phyloP scores from a whole-genome alignment of 129 eudicot species.

The Helianthus annuus region DNA sequence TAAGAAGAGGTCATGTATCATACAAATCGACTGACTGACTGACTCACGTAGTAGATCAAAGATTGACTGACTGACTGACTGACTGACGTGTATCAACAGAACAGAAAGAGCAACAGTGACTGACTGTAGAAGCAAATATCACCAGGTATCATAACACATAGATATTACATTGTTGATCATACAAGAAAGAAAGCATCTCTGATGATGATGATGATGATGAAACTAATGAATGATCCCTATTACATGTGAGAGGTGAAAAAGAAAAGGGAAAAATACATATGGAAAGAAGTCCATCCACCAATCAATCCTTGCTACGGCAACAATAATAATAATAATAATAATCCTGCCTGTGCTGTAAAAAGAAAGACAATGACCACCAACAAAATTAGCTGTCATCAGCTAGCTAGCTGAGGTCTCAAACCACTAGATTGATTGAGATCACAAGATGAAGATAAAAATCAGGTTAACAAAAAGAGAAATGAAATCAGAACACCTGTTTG shows the following conservation, averaged over 20 bases:
- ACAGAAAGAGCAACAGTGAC: constrained; percentile 18
- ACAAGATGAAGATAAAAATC: constrained; percentile 16
- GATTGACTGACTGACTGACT: neutral
- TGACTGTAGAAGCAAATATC: constrained; percentile 24
- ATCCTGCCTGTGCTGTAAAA: constrained; percentile 64
- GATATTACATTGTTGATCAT: constrained; percentile 53
- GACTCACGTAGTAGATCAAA: constrained; percentile 11
- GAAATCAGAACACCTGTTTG: neutral
- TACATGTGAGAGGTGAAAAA: constrained; percentile 40
- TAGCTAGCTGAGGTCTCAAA: constrained; percentile 9
- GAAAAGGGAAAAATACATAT: constrained; percentile 46
- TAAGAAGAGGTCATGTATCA: constrained; percentile 38
- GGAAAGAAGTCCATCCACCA: constrained; percentile 58
- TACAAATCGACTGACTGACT: constrained; percentile 3
- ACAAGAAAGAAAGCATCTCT: constrained; percentile 45
- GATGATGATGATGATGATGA: constrained; percentile 24
- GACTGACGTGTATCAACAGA: constrained; percentile 16
- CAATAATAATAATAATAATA: constrained; percentile 38
- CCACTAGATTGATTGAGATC: constrained; percentile 25
- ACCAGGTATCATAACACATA: constrained; percentile 19
- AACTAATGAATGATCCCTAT: constrained; percentile 16
- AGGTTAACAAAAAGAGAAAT: neutral
- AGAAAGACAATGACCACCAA: constrained; percentile 32
- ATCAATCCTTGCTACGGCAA: constrained; percentile 40
- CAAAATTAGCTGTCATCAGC: constrained; percentile 30